phyloP scores from a whole-genome alignment of 2,329 filamentous ascomycete species.

The Pseudogymnoascus sp. region DNA sequence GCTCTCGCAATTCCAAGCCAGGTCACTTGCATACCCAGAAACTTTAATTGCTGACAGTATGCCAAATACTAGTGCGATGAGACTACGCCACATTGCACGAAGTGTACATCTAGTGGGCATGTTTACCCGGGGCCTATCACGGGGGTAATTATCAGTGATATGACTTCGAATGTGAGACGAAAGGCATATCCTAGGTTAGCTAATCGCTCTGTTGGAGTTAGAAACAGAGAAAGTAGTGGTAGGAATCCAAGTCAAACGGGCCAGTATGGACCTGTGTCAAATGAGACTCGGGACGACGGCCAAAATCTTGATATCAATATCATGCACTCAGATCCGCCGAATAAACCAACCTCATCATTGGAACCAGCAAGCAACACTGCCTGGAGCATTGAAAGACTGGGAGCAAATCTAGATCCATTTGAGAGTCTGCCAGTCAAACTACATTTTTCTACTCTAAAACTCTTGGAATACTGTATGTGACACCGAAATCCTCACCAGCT shows the following conservation, averaged over 20 bases:
- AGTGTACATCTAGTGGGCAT: slow-evolving; percentile 10
- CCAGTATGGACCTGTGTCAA: background rate
- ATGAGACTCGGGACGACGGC: background rate
- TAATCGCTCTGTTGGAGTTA: background rate
- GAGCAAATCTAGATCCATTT: slow-evolving; percentile 4
- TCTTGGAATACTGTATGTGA: slow-evolving; percentile 10
- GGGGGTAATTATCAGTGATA: slow-evolving; percentile 10
- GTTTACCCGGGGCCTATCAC: slow-evolving; percentile 11
- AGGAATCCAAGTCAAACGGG: background rate
- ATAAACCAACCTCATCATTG: no score
- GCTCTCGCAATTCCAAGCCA: background rate
- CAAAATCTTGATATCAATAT: background rate
- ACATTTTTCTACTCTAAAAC: slow-evolving; percentile 10
- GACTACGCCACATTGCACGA: background rate
- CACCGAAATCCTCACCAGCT: background rate
- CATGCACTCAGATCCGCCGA: background rate
- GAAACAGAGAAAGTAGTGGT: no score
- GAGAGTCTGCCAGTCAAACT: background rate
- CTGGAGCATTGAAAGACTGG: slow-evolving; percentile 5
- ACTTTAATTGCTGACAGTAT: background rate
- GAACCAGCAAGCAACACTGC: background rate
- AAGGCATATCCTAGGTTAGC: background rate
- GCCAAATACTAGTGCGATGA: slow-evolving; percentile 7
- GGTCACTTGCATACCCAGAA: background rate
- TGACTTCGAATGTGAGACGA: slow-evolving; percentile 3